Base-by-base conservation (phyloP, 768 basidiomycete species). In the Amanita polypyramis region DNA sequence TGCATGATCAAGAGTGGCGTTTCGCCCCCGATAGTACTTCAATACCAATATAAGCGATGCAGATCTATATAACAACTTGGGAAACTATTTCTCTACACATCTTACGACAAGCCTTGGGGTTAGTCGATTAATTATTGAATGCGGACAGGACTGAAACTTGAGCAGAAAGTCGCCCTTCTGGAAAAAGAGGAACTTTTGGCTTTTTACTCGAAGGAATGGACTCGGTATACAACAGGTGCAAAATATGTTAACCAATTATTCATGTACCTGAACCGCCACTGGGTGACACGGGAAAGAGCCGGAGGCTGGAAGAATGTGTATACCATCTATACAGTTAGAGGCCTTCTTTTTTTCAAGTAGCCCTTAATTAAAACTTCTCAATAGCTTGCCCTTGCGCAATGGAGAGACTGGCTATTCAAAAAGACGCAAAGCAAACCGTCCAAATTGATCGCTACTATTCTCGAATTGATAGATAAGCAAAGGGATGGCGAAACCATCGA, bases 221-320 rank as follows among this genome's bases (percentile, higher is more conserved):
- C 89, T 57, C 76, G 93, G 37, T 98, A 97, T 68, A 99, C 96
- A 0, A 95, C 84, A 2, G 95, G 95, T 40, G 94, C 95, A 1
- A 92, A 89, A 60, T 98, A 96, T 62, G 91, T 97, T 66, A 95
- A 98, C 63, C 85, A 95, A 48, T 69, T 99, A 30, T 98, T 98
- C 71, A 94, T 91, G 2, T 98, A 98, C 68, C 76, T 99, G 49
- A 98, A 99, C 66, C 89, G 95, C 17, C 93, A 98, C 66, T 99
- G 96, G 96, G 95, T 99, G 37, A 95, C 94, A 70, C 77, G 95
- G 45, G 96, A 99, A 63, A 80, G 94, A 59, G 95, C 98, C 57
- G 95, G 98, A 64, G 96, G 96, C 12, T 74, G 94, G 57, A 94
- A 90, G 65, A 85, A 83, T 36, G 87, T 98, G 17, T 98, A 97